These are phyloP conservation scores for Termitomyces sp. DNA, from an alignment of 768 basidiomycete species.

Conservation along the genomic window DNA sequence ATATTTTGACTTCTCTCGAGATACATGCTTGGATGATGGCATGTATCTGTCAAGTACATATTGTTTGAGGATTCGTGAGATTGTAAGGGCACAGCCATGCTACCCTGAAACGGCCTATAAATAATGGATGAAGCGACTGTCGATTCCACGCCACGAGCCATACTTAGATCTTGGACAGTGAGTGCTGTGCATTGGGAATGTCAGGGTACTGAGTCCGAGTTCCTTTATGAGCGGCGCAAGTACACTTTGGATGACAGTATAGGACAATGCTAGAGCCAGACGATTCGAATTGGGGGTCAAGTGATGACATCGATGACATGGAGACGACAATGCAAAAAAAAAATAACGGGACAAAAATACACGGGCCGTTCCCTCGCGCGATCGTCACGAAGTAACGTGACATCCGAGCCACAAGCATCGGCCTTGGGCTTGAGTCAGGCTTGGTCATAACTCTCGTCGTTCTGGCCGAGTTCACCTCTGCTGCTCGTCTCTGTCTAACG, in stretches of 20 bases:
- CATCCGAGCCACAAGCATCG: background rate
- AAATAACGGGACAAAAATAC: background rate
- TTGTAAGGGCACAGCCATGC: background rate
- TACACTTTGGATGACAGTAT: background rate
- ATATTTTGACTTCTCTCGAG: no score
- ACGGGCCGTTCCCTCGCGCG: background rate
- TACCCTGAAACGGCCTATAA: background rate
- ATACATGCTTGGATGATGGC: background rate
- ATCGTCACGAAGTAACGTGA: background rate
- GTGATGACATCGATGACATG: background rate
- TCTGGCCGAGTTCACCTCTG: slow-evolving; percentile 5
- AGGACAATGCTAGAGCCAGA: background rate
- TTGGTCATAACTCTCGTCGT: slow-evolving; percentile 3
- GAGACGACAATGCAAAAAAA: background rate
- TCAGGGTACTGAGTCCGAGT: no score
- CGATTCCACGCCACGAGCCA: no score
- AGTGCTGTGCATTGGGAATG: no score
- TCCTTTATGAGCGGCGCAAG: background rate
- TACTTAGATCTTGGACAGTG: no score
- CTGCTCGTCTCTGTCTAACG: background rate
- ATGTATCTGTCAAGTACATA: background rate
- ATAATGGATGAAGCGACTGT: no score
- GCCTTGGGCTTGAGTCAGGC: slow-evolving; percentile 9
- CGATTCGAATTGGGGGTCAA: background rate
- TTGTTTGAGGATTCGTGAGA: background rate